Evolutionary conservation across 2,329 filamentous ascomycete species (phyloP).

Genomic region (Calonectria hawksworthii): DNA sequence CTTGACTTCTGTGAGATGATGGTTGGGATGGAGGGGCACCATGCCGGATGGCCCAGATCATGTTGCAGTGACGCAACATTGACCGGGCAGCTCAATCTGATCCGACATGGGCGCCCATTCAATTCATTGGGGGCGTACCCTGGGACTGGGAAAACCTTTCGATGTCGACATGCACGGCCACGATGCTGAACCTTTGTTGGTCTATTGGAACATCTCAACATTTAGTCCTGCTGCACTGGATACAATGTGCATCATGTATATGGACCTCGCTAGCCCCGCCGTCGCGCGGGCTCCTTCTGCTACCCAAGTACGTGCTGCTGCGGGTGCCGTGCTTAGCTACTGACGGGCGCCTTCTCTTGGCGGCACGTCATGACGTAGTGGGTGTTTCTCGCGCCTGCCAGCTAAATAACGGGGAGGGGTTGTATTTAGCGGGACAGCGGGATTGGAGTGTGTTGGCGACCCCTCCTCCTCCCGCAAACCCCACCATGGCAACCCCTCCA

Average conservation of each 20-base stretch:
- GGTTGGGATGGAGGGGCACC: slow-evolving; percentile 8
- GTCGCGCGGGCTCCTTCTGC: background rate
- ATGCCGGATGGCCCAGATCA: slow-evolving; percentile 15
- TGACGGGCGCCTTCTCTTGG: slow-evolving; percentile 1
- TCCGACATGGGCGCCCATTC: background rate
- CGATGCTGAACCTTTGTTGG: background rate
- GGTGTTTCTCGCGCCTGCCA: background rate
- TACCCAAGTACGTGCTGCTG: background rate
- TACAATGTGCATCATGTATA: background rate
- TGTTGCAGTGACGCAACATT: slow-evolving; percentile 20
- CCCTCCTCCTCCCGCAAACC: slow-evolving; percentile 14
- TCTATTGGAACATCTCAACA: background rate
- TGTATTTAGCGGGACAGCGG: slow-evolving; percentile 17
- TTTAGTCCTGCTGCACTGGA: background rate
- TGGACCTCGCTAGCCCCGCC: background rate
- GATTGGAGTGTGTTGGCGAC: slow-evolving; percentile 16
- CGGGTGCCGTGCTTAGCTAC: background rate
- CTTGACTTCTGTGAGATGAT: background rate
- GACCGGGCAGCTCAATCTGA: background rate
- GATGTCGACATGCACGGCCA: slow-evolving; percentile 1
- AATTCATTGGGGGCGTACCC: background rate
- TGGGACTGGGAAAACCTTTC: background rate
- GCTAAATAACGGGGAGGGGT: background rate
- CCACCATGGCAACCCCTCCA: slow-evolving; percentile 24
- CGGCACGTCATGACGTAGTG: slow-evolving; percentile 21